Percentiles rank a stretch among this genome's conserved stretches.
phyloP scores from a whole-genome alignment of 306 rosid genomes.

The Hylodesmum podocarpum region DNA sequence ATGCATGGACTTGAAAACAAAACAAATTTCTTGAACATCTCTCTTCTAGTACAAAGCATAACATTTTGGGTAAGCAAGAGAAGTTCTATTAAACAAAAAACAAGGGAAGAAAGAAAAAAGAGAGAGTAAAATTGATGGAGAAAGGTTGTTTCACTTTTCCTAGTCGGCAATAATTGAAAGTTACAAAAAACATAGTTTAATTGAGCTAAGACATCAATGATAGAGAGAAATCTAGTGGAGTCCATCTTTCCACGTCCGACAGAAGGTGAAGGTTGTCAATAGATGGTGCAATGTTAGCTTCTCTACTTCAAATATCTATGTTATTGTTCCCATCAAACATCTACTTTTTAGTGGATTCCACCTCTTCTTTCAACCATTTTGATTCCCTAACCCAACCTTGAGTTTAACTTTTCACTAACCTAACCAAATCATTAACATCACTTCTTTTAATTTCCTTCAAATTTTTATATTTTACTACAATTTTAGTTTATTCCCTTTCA shows the following conservation, averaged over 20 bases:
- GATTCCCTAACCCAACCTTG: conserved; percentile 39
- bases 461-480: conserved; percentile 3
- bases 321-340: conserved; percentile 49
- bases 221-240: conserved; percentile 39
- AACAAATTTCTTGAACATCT: not conserved
- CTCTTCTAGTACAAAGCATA: too few relatives aligned
- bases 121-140: not conserved
- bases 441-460: conserved; percentile 33
- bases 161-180: conserved; percentile 41
- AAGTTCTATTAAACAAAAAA: not conserved
- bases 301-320: conserved; percentile 40
- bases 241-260: conserved; percentile 78
- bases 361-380: conserved; percentile 80
- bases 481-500: not conserved
- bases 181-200: conserved; percentile 28
- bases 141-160: conserved; percentile 14
- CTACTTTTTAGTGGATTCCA: conserved; percentile 81
- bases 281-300: conserved; percentile 48
- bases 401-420: conserved; percentile 61
- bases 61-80: not conserved
- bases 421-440: conserved; percentile 33
- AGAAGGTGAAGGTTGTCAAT: conserved; percentile 47
- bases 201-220: conserved; percentile 34
- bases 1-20: not conserved
- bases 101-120: too few relatives aligned